Percentiles rank a stretch among this genome's conserved stretches.
Conservation (phyloP, 345 rosid genomes). For the Moricandia moricandioides region DNA sequence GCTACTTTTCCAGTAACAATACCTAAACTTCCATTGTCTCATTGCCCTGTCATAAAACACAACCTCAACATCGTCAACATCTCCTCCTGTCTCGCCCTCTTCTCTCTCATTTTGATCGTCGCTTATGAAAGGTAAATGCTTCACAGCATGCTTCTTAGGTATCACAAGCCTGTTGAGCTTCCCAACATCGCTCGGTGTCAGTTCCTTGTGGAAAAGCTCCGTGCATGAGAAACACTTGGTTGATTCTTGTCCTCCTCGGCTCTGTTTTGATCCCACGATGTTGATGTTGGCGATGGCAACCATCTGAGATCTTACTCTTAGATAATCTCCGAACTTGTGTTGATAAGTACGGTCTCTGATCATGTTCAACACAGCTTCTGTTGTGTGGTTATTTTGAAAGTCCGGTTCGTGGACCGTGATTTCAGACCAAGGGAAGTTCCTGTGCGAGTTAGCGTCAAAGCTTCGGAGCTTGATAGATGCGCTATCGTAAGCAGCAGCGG, state of each 20-base stretch:
- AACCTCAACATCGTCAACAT: neutral
- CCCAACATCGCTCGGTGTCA: neutral
- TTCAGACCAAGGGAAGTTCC: slow-evolving; percentile 24
- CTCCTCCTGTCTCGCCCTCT: neutral
- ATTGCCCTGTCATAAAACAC: neutral
- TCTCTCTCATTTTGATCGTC: neutral
- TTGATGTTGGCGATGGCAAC: neutral
- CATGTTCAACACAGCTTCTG: slow-evolving; percentile 42
- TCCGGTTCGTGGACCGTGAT: slow-evolving; percentile 45
- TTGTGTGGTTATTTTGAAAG: slow-evolving; percentile 39
- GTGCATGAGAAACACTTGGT: slow-evolving; percentile 27
- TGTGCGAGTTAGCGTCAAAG: neutral
- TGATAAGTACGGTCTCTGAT: slow-evolving; percentile 65
- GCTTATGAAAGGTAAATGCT: neutral
- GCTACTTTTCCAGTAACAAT: neutral
- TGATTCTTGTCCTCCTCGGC: slow-evolving; percentile 16
- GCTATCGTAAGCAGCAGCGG: neutral
- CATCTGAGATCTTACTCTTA: slow-evolving; percentile 25
- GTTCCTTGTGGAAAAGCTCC: slow-evolving; percentile 44
- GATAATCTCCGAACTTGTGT: slow-evolving; percentile 45
- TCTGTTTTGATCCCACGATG: slow-evolving; percentile 13
- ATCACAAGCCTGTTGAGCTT: neutral
- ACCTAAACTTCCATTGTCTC: neutral
- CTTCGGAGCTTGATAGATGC: neutral
- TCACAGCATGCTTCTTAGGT: neutral